Evolutionary conservation across 352 stramenopile species (phyloP).

Genomic region (Phytophthora vignae): DNA sequence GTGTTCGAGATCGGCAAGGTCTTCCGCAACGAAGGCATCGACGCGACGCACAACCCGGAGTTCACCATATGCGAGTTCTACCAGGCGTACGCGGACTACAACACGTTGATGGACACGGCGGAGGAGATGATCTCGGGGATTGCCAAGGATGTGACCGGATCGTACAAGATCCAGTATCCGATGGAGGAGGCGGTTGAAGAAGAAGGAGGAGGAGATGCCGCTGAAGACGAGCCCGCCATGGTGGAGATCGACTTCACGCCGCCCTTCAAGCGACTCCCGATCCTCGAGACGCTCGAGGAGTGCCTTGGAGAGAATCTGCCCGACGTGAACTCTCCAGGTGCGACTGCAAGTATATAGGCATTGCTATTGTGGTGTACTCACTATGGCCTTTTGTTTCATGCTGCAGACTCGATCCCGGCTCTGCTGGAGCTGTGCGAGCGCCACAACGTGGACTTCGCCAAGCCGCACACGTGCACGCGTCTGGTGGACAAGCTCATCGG

Average conservation of each 20-base stretch:
- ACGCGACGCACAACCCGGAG: slow-evolving; percentile 99
- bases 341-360: not conserved
- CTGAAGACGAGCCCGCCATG: slow-evolving; percentile 28
- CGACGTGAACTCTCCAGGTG: slow-evolving; percentile 72
- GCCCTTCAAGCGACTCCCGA: slow-evolving; percentile 97
- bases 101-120: slow-evolving; percentile 98
- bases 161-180: slow-evolving; percentile 96
- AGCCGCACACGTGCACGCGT: slow-evolving; percentile 95
- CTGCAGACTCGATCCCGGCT: slow-evolving; percentile 65
- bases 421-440: slow-evolving; percentile 90
- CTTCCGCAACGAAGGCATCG: slow-evolving; percentile 98
- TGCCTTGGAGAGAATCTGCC: slow-evolving; percentile 77
- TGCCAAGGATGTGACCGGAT: slow-evolving; percentile 97
- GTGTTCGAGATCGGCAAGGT: slow-evolving; percentile 99
- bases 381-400: not conserved
- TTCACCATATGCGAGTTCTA: slow-evolving; percentile 99
- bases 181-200: slow-evolving; percentile 68
- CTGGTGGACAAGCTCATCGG: slow-evolving; percentile 98
- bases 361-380: slow-evolving; percentile 7
- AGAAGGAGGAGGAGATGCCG: slow-evolving; percentile 3
- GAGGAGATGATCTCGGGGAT: slow-evolving; percentile 98
- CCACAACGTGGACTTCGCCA: slow-evolving; percentile 91
- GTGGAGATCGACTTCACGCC: slow-evolving; percentile 98
- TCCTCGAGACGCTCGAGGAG: slow-evolving; percentile 96
- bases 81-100: slow-evolving; percentile 98